Conservation (phyloP, 2,329 filamentous ascomycete genomes). For the Penicillium sp. region DNA sequence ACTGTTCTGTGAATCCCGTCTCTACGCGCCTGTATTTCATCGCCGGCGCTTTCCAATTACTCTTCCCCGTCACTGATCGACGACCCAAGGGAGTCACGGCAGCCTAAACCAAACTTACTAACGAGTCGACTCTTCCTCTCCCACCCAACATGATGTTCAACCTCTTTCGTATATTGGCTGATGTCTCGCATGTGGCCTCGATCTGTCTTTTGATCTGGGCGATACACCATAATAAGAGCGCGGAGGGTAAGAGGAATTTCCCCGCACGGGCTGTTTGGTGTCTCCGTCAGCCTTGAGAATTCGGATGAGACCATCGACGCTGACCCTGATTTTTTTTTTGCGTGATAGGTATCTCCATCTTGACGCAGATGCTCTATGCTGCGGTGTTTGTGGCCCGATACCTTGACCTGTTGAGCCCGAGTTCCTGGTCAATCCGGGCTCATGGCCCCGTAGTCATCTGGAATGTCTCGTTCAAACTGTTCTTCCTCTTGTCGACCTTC, state of each 20-base stretch:
- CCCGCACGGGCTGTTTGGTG: background rate
- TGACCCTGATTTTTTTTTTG: slow-evolving; percentile 1
- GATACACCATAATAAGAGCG: slow-evolving; percentile 80
- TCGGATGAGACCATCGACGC: background rate
- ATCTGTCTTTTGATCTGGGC: slow-evolving; percentile 88
- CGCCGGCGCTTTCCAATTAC: too few relatives aligned
- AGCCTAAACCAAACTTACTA: background rate
- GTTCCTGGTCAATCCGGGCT: slow-evolving; percentile 16
- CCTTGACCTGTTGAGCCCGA: slow-evolving; percentile 64
- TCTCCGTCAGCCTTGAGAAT: background rate
- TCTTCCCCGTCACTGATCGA: too few relatives aligned
- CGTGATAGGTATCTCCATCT: slow-evolving; percentile 70
- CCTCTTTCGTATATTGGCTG: slow-evolving; percentile 70
- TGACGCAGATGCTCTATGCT: slow-evolving; percentile 80
- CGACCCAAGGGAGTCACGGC: background rate
- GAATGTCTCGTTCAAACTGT: slow-evolving; percentile 69
- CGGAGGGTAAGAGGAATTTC: slow-evolving; percentile 58
- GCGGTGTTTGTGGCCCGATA: slow-evolving; percentile 83
- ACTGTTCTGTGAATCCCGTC: too few relatives aligned
- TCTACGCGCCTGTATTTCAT: too few relatives aligned
- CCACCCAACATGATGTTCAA: slow-evolving; percentile 23
- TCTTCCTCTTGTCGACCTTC: slow-evolving; percentile 76
- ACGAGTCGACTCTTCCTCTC: background rate
- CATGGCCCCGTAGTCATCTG: slow-evolving; percentile 8
- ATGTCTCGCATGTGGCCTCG: slow-evolving; percentile 76